Evolutionary conservation across 345 rosid genomes (phyloP).

Genomic region (Combretum micranthum): DNA sequence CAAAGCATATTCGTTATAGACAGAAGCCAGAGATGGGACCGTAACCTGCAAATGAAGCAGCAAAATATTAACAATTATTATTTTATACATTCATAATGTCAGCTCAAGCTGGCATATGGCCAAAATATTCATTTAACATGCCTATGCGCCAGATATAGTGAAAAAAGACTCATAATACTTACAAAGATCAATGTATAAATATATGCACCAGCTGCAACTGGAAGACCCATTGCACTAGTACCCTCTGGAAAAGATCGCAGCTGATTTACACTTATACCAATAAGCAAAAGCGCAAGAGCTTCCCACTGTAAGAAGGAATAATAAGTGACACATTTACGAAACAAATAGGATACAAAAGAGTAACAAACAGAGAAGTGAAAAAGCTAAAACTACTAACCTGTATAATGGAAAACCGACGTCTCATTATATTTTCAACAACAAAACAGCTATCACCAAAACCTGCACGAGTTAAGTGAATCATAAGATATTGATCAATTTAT

Average conservation of each 20-base stretch:
- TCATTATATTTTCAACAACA: slow-evolving; percentile 89
- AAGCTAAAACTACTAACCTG: slow-evolving; percentile 47
- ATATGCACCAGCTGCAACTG: slow-evolving; percentile 82
- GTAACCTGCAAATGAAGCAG: slow-evolving; percentile 52
- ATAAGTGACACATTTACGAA: slow-evolving; percentile 5
- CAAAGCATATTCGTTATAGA: slow-evolving; percentile 92
- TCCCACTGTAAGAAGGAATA: slow-evolving; percentile 69
- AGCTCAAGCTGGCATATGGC: neutral
- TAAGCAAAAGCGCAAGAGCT: slow-evolving; percentile 87
- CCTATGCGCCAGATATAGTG: neutral
- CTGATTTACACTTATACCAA: slow-evolving; percentile 92
- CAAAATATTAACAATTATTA: neutral
- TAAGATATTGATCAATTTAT: too few relatives aligned
- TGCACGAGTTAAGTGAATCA: slow-evolving; percentile 17
- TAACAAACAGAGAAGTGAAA: neutral
- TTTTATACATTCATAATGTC: neutral
- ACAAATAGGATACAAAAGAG: neutral
- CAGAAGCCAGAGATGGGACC: slow-evolving; percentile 94
- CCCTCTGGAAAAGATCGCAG: slow-evolving; percentile 85
- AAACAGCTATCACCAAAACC: slow-evolving; percentile 92
- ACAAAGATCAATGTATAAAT: slow-evolving; percentile 80
- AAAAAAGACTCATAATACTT: slow-evolving; percentile 28
- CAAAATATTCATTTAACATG: neutral
- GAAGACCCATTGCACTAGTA: slow-evolving; percentile 56
- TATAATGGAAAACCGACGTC: slow-evolving; percentile 76